These are phyloP conservation scores for Hammondia hammondi DNA, from an alignment of 169 alveolate genomes.

Conservation along the genomic window DNA sequence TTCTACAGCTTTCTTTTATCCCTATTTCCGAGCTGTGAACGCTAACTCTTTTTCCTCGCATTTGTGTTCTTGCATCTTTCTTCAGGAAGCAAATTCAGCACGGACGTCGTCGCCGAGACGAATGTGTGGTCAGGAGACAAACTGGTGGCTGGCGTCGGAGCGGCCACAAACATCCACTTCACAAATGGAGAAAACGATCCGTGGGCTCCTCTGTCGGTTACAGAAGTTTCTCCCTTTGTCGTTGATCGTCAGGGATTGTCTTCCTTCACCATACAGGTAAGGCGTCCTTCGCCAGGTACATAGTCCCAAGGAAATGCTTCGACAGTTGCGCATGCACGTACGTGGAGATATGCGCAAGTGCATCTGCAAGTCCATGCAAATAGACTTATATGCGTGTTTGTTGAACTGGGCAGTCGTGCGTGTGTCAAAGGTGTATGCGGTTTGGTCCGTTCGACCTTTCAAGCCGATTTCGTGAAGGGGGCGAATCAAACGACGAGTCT, in stretches of 20 bases:
- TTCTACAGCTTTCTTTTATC: neutral
- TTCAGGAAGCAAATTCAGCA: constrained; percentile 12
- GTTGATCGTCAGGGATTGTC: neutral
- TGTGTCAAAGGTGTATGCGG: too few relatives aligned
- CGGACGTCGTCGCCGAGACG: constrained; percentile 37
- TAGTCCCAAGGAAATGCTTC: too few relatives aligned
- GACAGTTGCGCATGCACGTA: too few relatives aligned
- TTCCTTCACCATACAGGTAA: constrained; percentile 24
- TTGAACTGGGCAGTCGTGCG: too few relatives aligned
- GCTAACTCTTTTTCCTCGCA: neutral
- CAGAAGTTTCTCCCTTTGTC: neutral
- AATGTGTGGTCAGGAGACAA: constrained; percentile 34
- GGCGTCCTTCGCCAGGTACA: neutral
- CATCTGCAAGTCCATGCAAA: too few relatives aligned
- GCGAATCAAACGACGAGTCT: too few relatives aligned
- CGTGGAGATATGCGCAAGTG: too few relatives aligned
- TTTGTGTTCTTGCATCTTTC: neutral
- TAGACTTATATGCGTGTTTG: too few relatives aligned
- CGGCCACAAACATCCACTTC: constrained; percentile 49
- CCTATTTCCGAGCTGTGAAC: neutral
- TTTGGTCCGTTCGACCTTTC: too few relatives aligned
- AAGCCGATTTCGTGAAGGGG: too few relatives aligned
- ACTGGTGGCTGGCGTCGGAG: neutral
- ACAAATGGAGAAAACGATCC: constrained; percentile 44
- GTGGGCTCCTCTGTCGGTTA: constrained; percentile 26